Evolutionary conservation across 768 basidiomycete genomes (phyloP).

Genomic region (Russula foetens): DNA sequence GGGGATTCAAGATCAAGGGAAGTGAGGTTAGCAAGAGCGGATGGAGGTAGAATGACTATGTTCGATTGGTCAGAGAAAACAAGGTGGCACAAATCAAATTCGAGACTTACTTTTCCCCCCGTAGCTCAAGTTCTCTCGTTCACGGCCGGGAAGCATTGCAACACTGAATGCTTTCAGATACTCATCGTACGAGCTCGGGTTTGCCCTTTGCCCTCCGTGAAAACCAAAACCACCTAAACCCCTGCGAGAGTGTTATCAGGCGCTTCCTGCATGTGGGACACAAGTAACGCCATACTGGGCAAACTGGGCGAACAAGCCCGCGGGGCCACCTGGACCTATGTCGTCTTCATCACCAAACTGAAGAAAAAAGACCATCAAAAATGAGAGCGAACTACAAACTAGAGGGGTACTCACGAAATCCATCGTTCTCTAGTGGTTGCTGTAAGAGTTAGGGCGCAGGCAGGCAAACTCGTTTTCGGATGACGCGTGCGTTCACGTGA

Average conservation of each 20-base stretch:
- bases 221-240: conserved; percentile 46
- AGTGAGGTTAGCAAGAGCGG: conserved; percentile 82
- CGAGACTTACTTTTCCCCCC: conserved; percentile 88
- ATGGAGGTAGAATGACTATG: conserved; percentile 95
- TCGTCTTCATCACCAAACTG: conserved; percentile 17
- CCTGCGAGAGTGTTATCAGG: conserved; percentile 28
- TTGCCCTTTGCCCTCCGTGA: conserved; percentile 36
- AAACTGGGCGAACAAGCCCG: conserved; percentile 55
- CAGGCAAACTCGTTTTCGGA: neutral
- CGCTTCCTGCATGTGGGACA: neutral
- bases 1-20: conserved; percentile 83
- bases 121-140: conserved; percentile 87
- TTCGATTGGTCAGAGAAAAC: conserved; percentile 11
- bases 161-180: conserved; percentile 94
- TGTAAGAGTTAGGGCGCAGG: neutral
- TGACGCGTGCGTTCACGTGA: conserved; percentile 17
- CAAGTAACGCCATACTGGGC: conserved; percentile 40
- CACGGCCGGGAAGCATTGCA: conserved; percentile 82
- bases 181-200: conserved; percentile 77
- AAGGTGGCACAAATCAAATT: conserved; percentile 17
- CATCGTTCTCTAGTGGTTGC: neutral
- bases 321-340: conserved; percentile 39
- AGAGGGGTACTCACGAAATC: conserved; percentile 6
- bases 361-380: neutral
- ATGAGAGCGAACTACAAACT: neutral